These are phyloP conservation scores for Gliomastix tumulicola DNA, from an alignment of 2,329 filamentous ascomycete genomes.

Conservation along the genomic window DNA sequence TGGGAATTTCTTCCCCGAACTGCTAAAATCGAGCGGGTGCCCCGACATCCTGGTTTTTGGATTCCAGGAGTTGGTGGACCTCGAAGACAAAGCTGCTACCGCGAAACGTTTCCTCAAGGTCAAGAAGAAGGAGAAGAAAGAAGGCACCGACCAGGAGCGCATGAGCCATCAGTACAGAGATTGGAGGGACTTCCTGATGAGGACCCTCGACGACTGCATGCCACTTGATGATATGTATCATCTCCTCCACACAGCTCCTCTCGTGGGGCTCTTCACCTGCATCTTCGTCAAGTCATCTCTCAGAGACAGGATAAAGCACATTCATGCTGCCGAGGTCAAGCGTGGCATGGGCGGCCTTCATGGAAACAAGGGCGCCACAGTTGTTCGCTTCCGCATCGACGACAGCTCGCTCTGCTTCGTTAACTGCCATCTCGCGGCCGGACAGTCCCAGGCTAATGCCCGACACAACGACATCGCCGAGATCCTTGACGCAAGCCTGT, in stretches of 20 bases:
- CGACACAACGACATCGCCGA: conserved; percentile 89
- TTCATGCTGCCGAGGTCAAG: conserved; percentile 81
- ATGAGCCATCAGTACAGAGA: conserved; percentile 98
- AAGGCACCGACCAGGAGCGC: conserved; percentile 72
- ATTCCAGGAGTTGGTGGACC: conserved; percentile 96
- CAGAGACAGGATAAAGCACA: conserved; percentile 66
- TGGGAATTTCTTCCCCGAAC: conserved; percentile 70
- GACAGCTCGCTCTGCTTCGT: conserved; percentile 93
- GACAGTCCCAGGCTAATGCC: conserved; percentile 81
- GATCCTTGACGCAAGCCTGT: conserved; percentile 72
- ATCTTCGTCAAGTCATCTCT: conserved; percentile 84
- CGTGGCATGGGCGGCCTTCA: conserved; percentile 92
- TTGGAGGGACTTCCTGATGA: conserved; percentile 85
- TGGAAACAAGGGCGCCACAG: conserved; percentile 91
- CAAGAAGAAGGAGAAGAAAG: conserved; percentile 66
- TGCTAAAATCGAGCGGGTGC: conserved; percentile 67
- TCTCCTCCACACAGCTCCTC: conserved; percentile 74
- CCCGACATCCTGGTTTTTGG: conserved; percentile 93
- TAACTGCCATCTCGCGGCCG: conserved; percentile 94
- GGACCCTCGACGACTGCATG: conserved; percentile 78
- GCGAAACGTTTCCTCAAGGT: conserved; percentile 93
- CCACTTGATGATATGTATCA: conserved; percentile 71
- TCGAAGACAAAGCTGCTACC: conserved; percentile 95
- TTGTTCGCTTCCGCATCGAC: conserved; percentile 88
- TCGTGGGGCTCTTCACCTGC: conserved; percentile 93